Conservation (phyloP, 1,284 basidiomycete species). For the Ceratobasidium sp. region DNA sequence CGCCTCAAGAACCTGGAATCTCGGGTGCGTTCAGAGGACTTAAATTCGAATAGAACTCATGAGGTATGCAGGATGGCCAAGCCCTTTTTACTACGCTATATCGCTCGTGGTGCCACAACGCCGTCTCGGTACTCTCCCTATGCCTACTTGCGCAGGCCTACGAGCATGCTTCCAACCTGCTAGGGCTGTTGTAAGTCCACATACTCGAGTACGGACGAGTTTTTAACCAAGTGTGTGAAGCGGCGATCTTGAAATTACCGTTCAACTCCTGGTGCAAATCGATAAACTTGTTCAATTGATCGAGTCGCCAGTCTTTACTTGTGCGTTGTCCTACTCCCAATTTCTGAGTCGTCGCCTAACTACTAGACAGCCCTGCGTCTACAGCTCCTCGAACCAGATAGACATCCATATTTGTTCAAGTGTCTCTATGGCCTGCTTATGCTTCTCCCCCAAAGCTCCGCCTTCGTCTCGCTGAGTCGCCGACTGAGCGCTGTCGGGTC, state of each 20-base stretch:
- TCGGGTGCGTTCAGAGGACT: conserved; percentile 62
- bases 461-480: conserved; percentile 94
- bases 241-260: conserved; percentile 95
- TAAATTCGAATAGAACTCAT: background rate
- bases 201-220: conserved; percentile 15
- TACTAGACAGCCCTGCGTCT: conserved; percentile 81
- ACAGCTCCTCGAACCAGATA: conserved; percentile 95
- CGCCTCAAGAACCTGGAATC: conserved; percentile 92
- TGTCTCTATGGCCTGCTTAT: conserved; percentile 97
- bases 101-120: conserved; percentile 98
- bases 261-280: conserved; percentile 92
- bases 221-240: conserved; percentile 54
- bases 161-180: conserved; percentile 95
- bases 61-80: conserved; percentile 79
- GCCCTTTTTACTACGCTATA: conserved; percentile 91
- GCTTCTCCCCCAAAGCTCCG: conserved; percentile 95
- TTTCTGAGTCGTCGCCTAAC: background rate
- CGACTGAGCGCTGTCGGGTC: conserved; percentile 94
- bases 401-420: conserved; percentile 96
- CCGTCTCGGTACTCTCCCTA: conserved; percentile 93
- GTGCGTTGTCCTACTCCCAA: conserved; percentile 57
- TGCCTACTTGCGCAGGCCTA: conserved; percentile 98
- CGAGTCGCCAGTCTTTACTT: conserved; percentile 97
- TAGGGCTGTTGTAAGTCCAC: conserved; percentile 88
- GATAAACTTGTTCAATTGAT: conserved; percentile 98